Evolutionary conservation across 2,329 filamentous ascomycete species (phyloP).

Genomic region (Cylindrodendrum hubeiense): DNA sequence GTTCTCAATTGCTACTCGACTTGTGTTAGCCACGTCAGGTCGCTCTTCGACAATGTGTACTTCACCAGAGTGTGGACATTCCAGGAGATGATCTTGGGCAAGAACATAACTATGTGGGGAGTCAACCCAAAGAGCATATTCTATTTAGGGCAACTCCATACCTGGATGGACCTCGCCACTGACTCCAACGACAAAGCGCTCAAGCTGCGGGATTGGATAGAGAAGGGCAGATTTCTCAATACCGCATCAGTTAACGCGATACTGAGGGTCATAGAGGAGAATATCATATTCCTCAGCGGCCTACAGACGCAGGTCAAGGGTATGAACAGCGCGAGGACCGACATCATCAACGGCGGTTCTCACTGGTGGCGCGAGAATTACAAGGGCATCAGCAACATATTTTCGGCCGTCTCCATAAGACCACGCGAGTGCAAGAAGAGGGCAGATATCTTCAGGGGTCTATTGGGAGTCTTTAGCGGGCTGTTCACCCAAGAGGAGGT

Average conservation of each 20-base stretch:
- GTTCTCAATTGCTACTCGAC: neutral
- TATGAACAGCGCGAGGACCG: slow-evolving; percentile 13
- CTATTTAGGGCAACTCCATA: neutral
- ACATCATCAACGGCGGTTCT: slow-evolving; percentile 45
- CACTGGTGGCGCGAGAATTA: slow-evolving; percentile 49
- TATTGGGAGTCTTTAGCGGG: slow-evolving; percentile 19
- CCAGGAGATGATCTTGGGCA: neutral
- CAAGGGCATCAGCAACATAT: slow-evolving; percentile 48
- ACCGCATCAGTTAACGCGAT: neutral
- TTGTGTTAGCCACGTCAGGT: neutral
- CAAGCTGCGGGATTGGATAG: neutral
- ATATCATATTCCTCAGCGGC: neutral
- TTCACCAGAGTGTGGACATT: neutral
- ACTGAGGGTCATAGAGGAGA: slow-evolving; percentile 3
- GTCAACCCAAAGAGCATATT: neutral
- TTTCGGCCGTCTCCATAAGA: slow-evolving; percentile 47
- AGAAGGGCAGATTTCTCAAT: neutral
- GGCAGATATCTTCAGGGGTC: slow-evolving; percentile 15
- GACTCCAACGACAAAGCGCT: neutral
- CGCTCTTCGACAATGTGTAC: neutral
- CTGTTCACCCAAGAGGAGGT: slow-evolving; percentile 15
- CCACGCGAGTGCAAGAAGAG: slow-evolving; percentile 34
- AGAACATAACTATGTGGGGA: neutral
- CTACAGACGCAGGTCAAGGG: slow-evolving; percentile 17
- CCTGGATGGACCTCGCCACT: neutral